Evolutionary conservation across 75 land plant genomes (phyloP).

Genomic region (Pinus tabuliformis): DNA sequence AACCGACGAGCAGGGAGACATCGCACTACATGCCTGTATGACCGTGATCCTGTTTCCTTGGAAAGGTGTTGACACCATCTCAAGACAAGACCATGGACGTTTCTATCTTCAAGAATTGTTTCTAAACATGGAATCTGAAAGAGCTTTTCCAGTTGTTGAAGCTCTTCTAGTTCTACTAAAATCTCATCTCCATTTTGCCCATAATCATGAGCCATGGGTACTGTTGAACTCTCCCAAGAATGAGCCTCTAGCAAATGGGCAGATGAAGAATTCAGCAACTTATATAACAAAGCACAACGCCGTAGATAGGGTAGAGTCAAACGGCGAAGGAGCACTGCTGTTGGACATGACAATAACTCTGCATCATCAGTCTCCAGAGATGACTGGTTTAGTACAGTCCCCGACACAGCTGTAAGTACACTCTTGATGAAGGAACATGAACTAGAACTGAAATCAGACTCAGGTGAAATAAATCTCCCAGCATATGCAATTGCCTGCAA

Average conservation of each 20-base stretch:
- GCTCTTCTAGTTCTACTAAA: constrained; percentile 43
- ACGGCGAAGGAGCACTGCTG: constrained; percentile 39
- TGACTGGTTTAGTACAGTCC: constrained; percentile 18
- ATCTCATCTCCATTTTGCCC: constrained; percentile 7
- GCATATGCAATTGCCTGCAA: constrained; percentile 25
- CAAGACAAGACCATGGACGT: constrained; percentile 32
- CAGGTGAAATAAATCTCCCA: constrained; percentile 13
- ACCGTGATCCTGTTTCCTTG: constrained; percentile 25
- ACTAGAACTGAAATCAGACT: constrained; percentile 14
- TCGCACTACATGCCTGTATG: constrained; percentile 22
- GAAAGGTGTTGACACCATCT: constrained; percentile 73
- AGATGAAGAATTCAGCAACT: constrained; percentile 48
- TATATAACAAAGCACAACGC: constrained; percentile 74
- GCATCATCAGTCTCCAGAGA: constrained; percentile 42
- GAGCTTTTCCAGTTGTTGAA: constrained; percentile 54
- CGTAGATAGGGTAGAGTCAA: constrained; percentile 83
- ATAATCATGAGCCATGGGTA: constrained; percentile 2
- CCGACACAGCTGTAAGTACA: constrained; percentile 20
- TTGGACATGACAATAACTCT: constrained; percentile 28
- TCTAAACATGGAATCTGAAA: constrained; percentile 62
- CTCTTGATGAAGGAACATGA: constrained; percentile 19
- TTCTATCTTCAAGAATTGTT: constrained; percentile 48
- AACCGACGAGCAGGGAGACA: constrained; percentile 73
- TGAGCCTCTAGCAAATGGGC: constrained; percentile 31
- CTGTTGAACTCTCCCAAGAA: constrained; percentile 22